phyloP scores from a whole-genome alignment of 2,329 filamentous ascomycete species.

The Neospermospora avenae region DNA sequence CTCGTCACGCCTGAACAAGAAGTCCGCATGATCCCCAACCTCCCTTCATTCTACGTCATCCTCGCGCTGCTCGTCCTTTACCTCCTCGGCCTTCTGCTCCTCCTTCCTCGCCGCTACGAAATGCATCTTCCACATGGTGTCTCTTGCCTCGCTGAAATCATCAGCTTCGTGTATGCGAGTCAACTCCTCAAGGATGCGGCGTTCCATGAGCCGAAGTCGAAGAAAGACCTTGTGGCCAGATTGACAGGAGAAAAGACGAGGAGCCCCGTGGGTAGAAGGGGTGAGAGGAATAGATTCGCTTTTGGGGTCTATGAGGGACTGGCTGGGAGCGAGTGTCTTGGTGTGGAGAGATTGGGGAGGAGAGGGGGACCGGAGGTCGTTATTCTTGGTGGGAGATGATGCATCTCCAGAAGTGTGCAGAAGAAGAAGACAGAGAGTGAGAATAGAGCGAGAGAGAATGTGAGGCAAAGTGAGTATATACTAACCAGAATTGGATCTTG shows the following conservation, averaged over 20 bases:
- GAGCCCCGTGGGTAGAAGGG: conserved; percentile 4
- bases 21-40: conserved; percentile 67
- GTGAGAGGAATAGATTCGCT: conserved; percentile 24
- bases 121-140: conserved; percentile 71
- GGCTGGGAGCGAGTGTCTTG: conserved; percentile 29
- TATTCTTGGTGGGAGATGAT: conserved; percentile 14
- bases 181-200: conserved; percentile 69
- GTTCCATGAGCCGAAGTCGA: conserved; percentile 66
- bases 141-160: conserved; percentile 69
- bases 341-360: conserved; percentile 32
- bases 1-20: conserved; percentile 52
- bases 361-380: conserved; percentile 19
- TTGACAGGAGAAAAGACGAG: conserved; percentile 43
- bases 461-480: background rate
- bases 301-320: conserved; percentile 31
- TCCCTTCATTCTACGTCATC: conserved; percentile 70
- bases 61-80: conserved; percentile 71
- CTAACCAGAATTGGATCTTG: background rate
- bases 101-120: conserved; percentile 59
- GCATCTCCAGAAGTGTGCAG: too few relatives aligned
- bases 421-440: background rate
- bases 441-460: background rate
- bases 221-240: conserved; percentile 64
- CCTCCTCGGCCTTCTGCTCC: conserved; percentile 56
- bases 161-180: conserved; percentile 73